Evolutionary conservation across 345 rosid species (phyloP).

Genomic region (Sonneratia caseolaris): DNA sequence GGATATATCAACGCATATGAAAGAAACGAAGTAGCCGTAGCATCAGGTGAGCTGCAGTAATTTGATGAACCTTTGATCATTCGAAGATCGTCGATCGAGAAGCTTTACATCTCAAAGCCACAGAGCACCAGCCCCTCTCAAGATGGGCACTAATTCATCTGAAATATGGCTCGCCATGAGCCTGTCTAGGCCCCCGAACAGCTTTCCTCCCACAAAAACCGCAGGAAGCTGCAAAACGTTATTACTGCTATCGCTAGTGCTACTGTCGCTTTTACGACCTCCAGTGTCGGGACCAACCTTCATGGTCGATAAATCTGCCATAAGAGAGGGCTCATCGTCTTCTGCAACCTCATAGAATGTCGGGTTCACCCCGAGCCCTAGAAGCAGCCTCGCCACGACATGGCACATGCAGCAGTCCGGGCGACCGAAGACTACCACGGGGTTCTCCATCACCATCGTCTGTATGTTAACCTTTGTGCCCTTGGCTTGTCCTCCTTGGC

Average conservation of each 20-base stretch:
- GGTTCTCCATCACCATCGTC: constrained; percentile 11
- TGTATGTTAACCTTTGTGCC: background rate
- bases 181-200: constrained; percentile 80
- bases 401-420: constrained; percentile 10
- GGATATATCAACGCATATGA: no score
- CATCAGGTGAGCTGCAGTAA: no score
- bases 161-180: constrained; percentile 76
- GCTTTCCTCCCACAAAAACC: constrained; percentile 65
- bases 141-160: constrained; percentile 74
- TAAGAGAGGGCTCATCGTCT: constrained; percentile 32
- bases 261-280: background rate
- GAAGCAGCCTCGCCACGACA: constrained; percentile 54
- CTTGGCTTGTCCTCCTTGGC: background rate
- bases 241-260: background rate
- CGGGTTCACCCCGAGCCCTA: constrained; percentile 74
- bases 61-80: no score
- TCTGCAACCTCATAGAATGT: constrained; percentile 51
- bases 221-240: constrained; percentile 44
- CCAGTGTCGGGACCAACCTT: background rate
- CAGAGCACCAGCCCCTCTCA: constrained; percentile 70
- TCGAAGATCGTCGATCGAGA: background rate
- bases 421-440: constrained; percentile 8
- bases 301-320: constrained; percentile 23
- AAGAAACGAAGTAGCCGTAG: no score
- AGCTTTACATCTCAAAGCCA: constrained; percentile 43